These are phyloP conservation scores for Colletotrichum falcatum DNA, from an alignment of 2,329 filamentous ascomycete species.

Conservation along the genomic window DNA sequence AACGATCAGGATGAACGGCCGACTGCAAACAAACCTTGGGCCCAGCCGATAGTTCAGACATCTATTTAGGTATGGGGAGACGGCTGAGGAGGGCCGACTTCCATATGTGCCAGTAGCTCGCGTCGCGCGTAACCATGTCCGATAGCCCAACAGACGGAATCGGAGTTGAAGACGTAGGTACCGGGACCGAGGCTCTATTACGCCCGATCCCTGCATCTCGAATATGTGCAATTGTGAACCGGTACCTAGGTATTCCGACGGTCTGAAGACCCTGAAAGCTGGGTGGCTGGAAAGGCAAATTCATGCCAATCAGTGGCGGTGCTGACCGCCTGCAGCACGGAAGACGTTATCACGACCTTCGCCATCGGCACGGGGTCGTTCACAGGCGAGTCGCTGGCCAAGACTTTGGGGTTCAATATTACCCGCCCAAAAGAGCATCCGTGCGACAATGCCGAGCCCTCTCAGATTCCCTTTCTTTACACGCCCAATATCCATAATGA, in stretches of 20 bases:
- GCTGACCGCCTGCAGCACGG: conserved; percentile 15
- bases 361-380: conserved; percentile 5
- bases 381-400: conserved; percentile 17
- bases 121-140: conserved; percentile 23
- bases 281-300: background rate
- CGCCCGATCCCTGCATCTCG: conserved; percentile 19
- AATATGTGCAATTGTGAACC: conserved; percentile 21
- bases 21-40: background rate
- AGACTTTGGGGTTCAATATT: conserved; percentile 24
- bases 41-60: background rate
- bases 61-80: too few species aligned
- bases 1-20: conserved; percentile 11
- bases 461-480: conserved; percentile 15
- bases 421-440: conserved; percentile 14
- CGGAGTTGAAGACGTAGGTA: conserved; percentile 23
- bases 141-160: conserved; percentile 22
- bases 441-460: conserved; percentile 14
- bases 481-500: conserved; percentile 22
- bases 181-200: conserved; percentile 15
- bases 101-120: conserved; percentile 23
- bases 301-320: background rate
- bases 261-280: background rate
- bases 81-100: conserved; percentile 10
- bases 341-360: background rate
- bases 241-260: conserved; percentile 3